Percentiles rank a stretch among this genome's conserved stretches.
phyloP scores from a whole-genome alignment of 2,329 filamentous ascomycete genomes.

The Polychaeton citri region DNA sequence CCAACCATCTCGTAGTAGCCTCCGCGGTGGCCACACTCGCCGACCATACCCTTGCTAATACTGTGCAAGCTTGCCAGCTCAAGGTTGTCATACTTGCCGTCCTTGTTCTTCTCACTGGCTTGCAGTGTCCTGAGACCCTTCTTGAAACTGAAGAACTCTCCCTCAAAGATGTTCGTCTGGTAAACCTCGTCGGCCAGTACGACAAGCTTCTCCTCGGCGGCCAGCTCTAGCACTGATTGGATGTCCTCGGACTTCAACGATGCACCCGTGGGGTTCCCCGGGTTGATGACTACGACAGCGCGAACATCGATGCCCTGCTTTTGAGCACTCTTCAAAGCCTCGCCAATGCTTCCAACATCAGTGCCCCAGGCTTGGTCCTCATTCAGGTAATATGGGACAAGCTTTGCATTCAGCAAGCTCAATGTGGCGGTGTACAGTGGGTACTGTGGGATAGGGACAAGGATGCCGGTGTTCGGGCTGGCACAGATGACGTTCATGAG shows the following conservation, averaged over 20 bases:
- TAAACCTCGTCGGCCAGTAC: conserved; percentile 96
- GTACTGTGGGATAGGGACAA: conserved; percentile 95
- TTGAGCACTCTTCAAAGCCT: conserved; percentile 61
- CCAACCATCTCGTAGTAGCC: conserved; percentile 95
- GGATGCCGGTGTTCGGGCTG: conserved; percentile 61
- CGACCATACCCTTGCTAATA: conserved; percentile 95
- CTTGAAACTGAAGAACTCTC: conserved; percentile 94
- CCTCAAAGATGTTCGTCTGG: conserved; percentile 95
- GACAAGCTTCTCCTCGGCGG: conserved; percentile 71
- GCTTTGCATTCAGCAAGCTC: conserved; percentile 67
- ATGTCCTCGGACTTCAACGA: conserved; percentile 70
- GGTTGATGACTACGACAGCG: conserved; percentile 94
- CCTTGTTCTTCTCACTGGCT: conserved; percentile 43
- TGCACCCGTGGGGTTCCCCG: conserved; percentile 90
- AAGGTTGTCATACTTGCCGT: conserved; percentile 67
- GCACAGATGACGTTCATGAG: conserved; percentile 82
- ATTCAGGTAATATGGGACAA: conserved; percentile 88
- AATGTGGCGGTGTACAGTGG: conserved; percentile 93
- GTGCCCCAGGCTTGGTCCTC: conserved; percentile 81
- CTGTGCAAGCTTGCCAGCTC: conserved; percentile 89
- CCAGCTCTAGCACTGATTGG: conserved; percentile 72
- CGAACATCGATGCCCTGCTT: conserved; percentile 72
- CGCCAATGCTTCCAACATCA: conserved; percentile 62
- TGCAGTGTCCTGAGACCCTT: conserved; percentile 71
- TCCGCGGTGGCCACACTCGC: conserved; percentile 93